Evolutionary conservation across 768 basidiomycete species (phyloP), one percentile per base, ranked within the genome.

Genomic region (Tricholoma saponaceum): DNA sequence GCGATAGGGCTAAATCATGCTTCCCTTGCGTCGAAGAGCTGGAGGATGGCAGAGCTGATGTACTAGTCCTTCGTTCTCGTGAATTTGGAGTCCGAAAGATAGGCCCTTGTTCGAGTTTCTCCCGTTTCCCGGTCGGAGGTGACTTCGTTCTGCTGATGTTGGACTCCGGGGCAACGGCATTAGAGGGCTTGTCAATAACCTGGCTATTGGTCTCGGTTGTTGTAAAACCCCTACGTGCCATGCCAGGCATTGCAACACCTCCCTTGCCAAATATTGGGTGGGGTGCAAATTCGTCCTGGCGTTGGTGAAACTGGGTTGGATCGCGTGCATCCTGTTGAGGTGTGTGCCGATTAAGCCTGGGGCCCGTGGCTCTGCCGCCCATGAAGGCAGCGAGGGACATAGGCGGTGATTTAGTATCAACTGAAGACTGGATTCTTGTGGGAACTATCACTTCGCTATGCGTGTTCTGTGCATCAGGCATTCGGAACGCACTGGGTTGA

Each of bases 361-460:
- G 90, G 22, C 89, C 91, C 43, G 83, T 80, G 13, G 86, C 90
- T 25, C 78, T 82, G 6, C 91, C 90, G 35, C 91, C 91, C 62
- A 92, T 92, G 68, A 92, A 90, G 2, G 86, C 81, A 0, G 91
- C 90, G 25, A 92, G 79, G 2, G 91, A 93, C 8, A 88, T 84
- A 10, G 84, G 75, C 41, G 80, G 75, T 2, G 77, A 59, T 52
- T 72, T 78, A 62, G 23, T 66, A 60, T 47, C 62, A 22, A 5
- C 67, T 3, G 57, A 43, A 53, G 61, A 55, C 32, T 64, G 55
- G 32, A 62, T 63, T 46, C 32, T 53, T 49, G 61, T 35, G 12
- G 59, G 47, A 12, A 52, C 58, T 20, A 18, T 28, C 9, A 12
- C 44, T 6, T 25, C 44, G 23, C 18, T 2, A 7, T 18, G 28